Conservation (phyloP, 164 flowering plant genomes). For the Platanus orientalis region DNA sequence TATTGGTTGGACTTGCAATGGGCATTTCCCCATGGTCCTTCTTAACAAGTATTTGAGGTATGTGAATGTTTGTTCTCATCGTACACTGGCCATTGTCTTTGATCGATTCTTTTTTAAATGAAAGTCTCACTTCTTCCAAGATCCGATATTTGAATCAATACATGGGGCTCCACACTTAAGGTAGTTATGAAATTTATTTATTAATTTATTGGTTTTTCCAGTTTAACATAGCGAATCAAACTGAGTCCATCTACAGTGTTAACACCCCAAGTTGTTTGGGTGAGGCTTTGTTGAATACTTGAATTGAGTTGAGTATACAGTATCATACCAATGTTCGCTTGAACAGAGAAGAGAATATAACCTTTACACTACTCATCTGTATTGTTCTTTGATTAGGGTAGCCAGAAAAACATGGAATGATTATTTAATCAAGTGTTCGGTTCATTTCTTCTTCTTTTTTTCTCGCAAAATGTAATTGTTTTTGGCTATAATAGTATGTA, state of each 20-base stretch:
- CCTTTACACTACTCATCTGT: neutral
- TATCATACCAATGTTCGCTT: neutral
- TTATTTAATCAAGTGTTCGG: too few species aligned
- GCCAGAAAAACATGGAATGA: too few species aligned
- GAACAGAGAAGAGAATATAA: neutral
- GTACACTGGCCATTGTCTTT: conserved; percentile 3
- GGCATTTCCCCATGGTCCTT: conserved; percentile 16
- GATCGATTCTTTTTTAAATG: conserved; percentile 13
- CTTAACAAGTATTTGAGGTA: conserved; percentile 20
- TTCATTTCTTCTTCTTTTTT: too few species aligned
- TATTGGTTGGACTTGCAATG: conserved; percentile 8
- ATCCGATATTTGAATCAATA: neutral
- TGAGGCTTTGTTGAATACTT: too few species aligned
- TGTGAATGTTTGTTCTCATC: conserved; percentile 17
- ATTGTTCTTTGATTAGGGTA: neutral
- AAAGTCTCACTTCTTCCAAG: conserved; percentile 12
- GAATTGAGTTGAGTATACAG: too few species aligned
- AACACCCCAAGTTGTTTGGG: too few species aligned
- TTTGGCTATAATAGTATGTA: too few species aligned
- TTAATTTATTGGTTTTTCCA: too few species aligned
- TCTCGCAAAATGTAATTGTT: too few species aligned
- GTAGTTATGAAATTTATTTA: neutral
- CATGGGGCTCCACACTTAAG: neutral
- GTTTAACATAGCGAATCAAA: neutral
- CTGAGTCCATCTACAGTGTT: neutral